Evolutionary conservation across 108 stramenopile genomes (phyloP), one percentile per base, ranked within the genome.

Genomic region (Bacterosira constricta): DNA sequence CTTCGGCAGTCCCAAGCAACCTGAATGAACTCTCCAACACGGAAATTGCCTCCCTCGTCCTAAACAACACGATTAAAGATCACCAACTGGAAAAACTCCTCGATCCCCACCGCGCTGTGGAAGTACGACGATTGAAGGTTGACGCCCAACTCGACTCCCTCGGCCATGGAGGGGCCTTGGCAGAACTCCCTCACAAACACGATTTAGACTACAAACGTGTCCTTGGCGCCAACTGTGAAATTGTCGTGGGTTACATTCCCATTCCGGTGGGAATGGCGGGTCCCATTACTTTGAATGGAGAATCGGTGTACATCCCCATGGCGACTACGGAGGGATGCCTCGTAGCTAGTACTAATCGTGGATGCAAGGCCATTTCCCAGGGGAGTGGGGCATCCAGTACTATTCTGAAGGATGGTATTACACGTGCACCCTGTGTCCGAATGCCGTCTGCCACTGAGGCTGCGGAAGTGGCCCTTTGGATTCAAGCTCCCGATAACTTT

Each of bases 291-390:
- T 67, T 99, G 49, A 95, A 99, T 81, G 89, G 85, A 17, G 85
- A 94, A 61, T 77, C 89, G 30, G 82, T 96, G 6, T 96, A 93
- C 69, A 84, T 99, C 51, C 98, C 98, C 64, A 97, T 99, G 97
- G 98, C 98, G 23, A 99, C 98, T 6, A 99, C 98, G 4, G 98
- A 99, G 76, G 97, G 98, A 51, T 97, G 98, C 71, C 79, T 99
- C 18, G 94, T 99, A 0, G 98, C 98, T 25, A 88, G 86, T 66
- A 96, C 98, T 32, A 96, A 98, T 77, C 92, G 98, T 37, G 98
- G 98, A 37, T 96, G 94, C 85, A 97, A 98, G 80, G 98, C 98
- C 18, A 97, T 99, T 65, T 74, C 90, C 8, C 81, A 83, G 46
- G 89, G 93, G n/a, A 78, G 80, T 45, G 94, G 90, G 32, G 94